Base-by-base conservation (phyloP, 495 filamentous ascomycete species). In the Amniculicola lignicola region DNA sequence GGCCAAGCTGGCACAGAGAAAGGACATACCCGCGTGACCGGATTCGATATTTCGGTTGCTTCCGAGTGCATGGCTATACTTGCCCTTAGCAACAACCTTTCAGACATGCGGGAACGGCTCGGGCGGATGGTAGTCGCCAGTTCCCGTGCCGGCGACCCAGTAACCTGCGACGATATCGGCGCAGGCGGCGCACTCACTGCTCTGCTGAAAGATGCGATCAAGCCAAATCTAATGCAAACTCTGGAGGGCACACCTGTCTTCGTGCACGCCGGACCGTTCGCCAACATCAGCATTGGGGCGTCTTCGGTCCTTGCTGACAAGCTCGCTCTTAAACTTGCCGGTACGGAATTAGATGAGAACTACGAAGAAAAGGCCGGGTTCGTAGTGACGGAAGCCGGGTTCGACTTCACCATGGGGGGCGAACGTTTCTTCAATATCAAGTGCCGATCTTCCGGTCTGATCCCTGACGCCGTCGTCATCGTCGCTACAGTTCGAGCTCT, bases 361-460 rank as follows among this genome's bases (percentile, higher is more conserved):
- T 82, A 90, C 63, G 75, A 84, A 24, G 76, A 83, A 63, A 95
- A 94, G 77, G 81, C 86, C 12, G 93, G 93, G 6, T 96, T 93
- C 52, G 91, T 95, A n/a, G 84, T 98, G 44, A 98, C 93, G 9
- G 93, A 98, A 72, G 92, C 93, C 39, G 93, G 93, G 7, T 98
- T 98, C 70, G 93, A 98, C 70, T 98, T 98, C 74, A 96, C 93
- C 44, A 98, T 98, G 93, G 93, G 93, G 54, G 93, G 93, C 46
- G 93, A 98, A 79, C 86, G 93, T 24, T 98, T 98, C 79, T 96
- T 98, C 83, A 96, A 98, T 74, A 97, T 98, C 75, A 98, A 98
- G 79, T 97, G 93, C 76, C 85, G 93, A 39, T 89, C 89, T 25
- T 95, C 90, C 14, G 93, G 93, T 16, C 79, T 98, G 33, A 83